A percentile compares a stretch with the other conserved stretches of the same genome.
These are phyloP conservation scores for Aristolochia contorta DNA, from an alignment of 164 flowering plant genomes.

Conservation along the genomic window DNA sequence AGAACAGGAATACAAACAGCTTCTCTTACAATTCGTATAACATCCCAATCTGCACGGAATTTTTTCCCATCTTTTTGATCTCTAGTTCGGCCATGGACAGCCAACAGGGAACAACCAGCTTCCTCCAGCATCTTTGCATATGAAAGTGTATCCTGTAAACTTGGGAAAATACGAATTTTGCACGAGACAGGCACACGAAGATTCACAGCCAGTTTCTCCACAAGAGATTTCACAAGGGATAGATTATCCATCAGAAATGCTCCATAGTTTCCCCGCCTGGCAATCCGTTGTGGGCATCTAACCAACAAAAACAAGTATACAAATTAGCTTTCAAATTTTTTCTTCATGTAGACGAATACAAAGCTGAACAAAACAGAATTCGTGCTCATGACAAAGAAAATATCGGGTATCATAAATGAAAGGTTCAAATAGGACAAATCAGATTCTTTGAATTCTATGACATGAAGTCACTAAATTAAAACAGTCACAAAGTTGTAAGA, in stretches of 20 bases:
- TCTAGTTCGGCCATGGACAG: slow-evolving; percentile 93
- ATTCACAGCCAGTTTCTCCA: slow-evolving; percentile 55
- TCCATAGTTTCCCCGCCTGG: slow-evolving; percentile 84
- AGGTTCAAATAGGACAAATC: no score
- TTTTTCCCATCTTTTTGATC: slow-evolving; percentile 87
- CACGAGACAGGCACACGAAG: slow-evolving; percentile 90
- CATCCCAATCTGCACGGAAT: slow-evolving; percentile 72
- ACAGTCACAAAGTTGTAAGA: no score
- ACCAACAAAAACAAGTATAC: slow-evolving; percentile 1
- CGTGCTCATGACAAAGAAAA: no score
- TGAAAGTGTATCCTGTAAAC: slow-evolving; percentile 58
- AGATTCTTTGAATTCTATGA: no score
- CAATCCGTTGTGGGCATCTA: slow-evolving; percentile 98
- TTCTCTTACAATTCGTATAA: slow-evolving; percentile 63
- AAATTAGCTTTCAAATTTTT: neutral
- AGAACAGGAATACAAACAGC: slow-evolving; percentile 85
- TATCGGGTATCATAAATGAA: no score
- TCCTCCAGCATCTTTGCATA: slow-evolving; percentile 97
- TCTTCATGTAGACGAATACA: no score
- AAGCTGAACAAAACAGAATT: no score
- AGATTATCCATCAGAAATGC: slow-evolving; percentile 96
- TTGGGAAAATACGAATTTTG: slow-evolving; percentile 82
- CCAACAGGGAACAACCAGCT: slow-evolving; percentile 94
- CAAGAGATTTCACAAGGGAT: slow-evolving; percentile 72
- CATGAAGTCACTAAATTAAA: no score